Evolutionary conservation across 2,329 filamentous ascomycete genomes (phyloP).

Genomic region (Arthroderma sp.): DNA sequence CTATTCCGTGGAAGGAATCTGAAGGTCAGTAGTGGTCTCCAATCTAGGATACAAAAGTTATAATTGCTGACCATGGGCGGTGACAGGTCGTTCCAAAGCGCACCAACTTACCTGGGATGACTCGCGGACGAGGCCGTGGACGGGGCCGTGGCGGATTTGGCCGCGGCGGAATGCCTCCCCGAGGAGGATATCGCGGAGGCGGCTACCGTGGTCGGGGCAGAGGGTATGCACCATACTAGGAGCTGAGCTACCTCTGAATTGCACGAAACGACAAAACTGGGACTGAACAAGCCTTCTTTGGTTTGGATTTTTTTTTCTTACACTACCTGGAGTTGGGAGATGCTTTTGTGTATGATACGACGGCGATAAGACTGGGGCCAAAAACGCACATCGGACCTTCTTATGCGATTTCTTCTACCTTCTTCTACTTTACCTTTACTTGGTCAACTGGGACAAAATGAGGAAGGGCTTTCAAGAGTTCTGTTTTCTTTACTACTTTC

Average conservation of each 20-base stretch:
- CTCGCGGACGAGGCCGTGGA: conserved; percentile 51
- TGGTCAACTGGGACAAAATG: not conserved
- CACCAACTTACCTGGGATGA: conserved; percentile 93
- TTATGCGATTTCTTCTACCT: not conserved
- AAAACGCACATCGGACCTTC: not conserved
- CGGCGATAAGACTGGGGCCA: not conserved
- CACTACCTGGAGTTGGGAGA: conserved; percentile 4
- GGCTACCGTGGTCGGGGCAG: conserved; percentile 26
- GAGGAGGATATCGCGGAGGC: conserved; percentile 17
- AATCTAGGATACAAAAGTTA: conserved; percentile 30
- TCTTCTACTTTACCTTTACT: not conserved
- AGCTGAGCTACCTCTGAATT: not conserved
- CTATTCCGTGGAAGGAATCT: conserved; percentile 88
- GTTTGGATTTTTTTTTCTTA: not conserved
- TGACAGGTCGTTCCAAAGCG: conserved; percentile 67
- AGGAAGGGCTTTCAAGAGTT: too few species aligned
- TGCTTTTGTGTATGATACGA: conserved; percentile 7
- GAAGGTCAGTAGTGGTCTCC: conserved; percentile 52
- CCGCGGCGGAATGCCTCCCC: conserved; percentile 13
- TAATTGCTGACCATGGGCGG: not conserved
- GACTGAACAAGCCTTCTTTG: not conserved
- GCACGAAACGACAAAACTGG: not conserved
- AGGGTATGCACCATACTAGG: conserved; percentile 36
- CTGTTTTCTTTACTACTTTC: too few species aligned
- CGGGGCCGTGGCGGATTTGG: conserved; percentile 37